Conservation (phyloP, 257 asterid genomes). For the Capsicum rhomboideum region DNA sequence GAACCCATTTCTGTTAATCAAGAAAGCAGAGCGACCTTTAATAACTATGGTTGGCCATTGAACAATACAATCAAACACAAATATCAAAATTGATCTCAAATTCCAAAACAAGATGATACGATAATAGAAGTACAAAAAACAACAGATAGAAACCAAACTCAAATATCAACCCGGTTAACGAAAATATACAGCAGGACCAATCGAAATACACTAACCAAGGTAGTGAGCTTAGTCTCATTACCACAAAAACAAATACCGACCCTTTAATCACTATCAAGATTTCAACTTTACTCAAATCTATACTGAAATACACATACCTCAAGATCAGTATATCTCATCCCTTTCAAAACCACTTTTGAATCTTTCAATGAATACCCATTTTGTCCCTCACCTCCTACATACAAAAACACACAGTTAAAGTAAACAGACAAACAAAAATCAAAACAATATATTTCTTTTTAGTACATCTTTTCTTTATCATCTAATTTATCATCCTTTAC, state of each 20-base stretch:
- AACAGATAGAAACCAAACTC: not conserved
- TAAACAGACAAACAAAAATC: not conserved
- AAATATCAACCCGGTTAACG: not conserved
- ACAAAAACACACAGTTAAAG: not conserved
- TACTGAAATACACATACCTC: constrained; percentile 32
- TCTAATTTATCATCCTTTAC: no score
- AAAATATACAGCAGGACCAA: not conserved
- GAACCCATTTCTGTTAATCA: constrained; percentile 72
- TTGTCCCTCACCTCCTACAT: constrained; percentile 23
- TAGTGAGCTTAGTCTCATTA: not conserved
- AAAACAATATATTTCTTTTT: no score
- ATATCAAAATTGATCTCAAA: not conserved
- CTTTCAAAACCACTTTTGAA: constrained; percentile 68
- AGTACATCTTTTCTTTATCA: no score
- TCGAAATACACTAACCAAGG: not conserved
- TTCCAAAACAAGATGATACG: not conserved
- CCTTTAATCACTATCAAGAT: not conserved
- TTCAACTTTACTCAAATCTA: not conserved
- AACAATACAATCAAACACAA: not conserved
- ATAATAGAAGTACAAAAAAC: no score
- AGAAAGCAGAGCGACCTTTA: constrained; percentile 1
- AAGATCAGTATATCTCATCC: constrained; percentile 70
- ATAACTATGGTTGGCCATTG: not conserved
- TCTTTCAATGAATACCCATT: constrained; percentile 22
- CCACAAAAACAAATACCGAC: not conserved